Evolutionary conservation across 805 yeast genomes (phyloP).

Genomic region (Candida cerambycidarum): DNA sequence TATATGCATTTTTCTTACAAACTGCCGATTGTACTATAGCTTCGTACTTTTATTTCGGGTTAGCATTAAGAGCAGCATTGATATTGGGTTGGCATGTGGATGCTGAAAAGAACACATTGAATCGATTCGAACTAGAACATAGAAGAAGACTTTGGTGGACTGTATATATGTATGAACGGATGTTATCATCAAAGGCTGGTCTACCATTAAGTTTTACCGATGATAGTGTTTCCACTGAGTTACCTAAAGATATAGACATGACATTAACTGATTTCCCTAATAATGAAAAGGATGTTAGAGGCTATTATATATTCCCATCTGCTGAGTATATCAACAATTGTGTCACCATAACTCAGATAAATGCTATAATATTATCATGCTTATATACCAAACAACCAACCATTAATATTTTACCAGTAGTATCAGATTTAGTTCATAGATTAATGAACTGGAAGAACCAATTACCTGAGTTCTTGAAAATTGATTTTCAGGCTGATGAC

Average conservation of each 20-base stretch:
- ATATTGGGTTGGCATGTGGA: slow-evolving; percentile 82
- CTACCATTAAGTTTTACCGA: slow-evolving; percentile 77
- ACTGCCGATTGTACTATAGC: slow-evolving; percentile 85
- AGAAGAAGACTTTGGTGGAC: slow-evolving; percentile 50
- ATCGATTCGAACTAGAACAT: slow-evolving; percentile 55
- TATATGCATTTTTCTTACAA: slow-evolving; percentile 77
- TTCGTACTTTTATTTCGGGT: slow-evolving; percentile 76
- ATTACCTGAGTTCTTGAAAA: slow-evolving; percentile 62
- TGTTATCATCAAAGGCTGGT: slow-evolving; percentile 82
- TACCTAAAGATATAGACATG: slow-evolving; percentile 73
- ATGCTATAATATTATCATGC: slow-evolving; percentile 67
- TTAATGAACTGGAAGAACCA: slow-evolving; percentile 66
- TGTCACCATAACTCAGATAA: slow-evolving; percentile 75
- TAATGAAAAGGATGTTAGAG: slow-evolving; percentile 52
- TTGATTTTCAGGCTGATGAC: slow-evolving; percentile 56
- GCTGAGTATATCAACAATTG: slow-evolving; percentile 76
- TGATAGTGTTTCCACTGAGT: slow-evolving; percentile 74
- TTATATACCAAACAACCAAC: slow-evolving; percentile 76
- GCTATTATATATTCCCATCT: slow-evolving; percentile 72
- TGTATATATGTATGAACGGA: slow-evolving; percentile 56
- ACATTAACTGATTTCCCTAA: slow-evolving; percentile 36
- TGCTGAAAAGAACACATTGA: slow-evolving; percentile 62
- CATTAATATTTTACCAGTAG: slow-evolving; percentile 70
- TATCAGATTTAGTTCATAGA: slow-evolving; percentile 66
- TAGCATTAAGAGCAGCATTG: slow-evolving; percentile 69